Evolutionary conservation across 164 flowering plant genomes (phyloP).

Genomic region (Vitis rotundifolia): DNA sequence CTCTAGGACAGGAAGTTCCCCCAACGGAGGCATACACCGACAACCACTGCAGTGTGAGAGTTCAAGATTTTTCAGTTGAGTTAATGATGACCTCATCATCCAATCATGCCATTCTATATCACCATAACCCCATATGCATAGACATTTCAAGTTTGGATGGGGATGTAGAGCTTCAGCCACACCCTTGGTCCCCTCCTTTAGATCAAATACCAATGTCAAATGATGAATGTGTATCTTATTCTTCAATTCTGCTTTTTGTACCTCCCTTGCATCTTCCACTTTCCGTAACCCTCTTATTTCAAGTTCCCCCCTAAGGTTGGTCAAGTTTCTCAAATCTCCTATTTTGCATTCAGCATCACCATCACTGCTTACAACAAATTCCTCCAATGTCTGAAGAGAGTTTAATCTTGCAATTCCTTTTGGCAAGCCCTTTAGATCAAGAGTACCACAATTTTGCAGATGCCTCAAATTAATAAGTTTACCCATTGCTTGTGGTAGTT

Average conservation of each 20-base stretch:
- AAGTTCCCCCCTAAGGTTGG: conserved; percentile 10
- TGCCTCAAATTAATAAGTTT: conserved; percentile 17
- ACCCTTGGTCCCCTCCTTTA: not conserved
- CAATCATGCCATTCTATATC: conserved; percentile 7
- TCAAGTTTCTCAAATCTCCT: conserved; percentile 10
- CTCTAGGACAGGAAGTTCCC: no score
- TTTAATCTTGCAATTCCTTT: conserved; percentile 14
- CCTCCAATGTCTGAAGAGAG: not conserved
- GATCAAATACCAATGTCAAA: not conserved
- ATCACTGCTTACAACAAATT: conserved; percentile 1
- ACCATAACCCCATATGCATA: not conserved
- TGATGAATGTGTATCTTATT: not conserved
- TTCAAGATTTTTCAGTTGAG: no score
- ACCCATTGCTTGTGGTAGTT: conserved; percentile 15
- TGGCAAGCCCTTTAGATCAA: conserved; percentile 5
- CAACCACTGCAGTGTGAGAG: no score
- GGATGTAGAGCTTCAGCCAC: conserved; percentile 20
- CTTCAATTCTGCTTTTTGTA: conserved; percentile 10
- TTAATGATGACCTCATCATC: not conserved
- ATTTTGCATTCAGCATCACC: not conserved
- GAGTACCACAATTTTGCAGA: not conserved
- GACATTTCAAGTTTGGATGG: conserved; percentile 5
- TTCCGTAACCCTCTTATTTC: conserved; percentile 5
- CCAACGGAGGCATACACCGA: no score
- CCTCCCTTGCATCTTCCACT: conserved; percentile 9